Conservation (phyloP, 1,139 yeast species). For the Suhomyces terraborum region DNA sequence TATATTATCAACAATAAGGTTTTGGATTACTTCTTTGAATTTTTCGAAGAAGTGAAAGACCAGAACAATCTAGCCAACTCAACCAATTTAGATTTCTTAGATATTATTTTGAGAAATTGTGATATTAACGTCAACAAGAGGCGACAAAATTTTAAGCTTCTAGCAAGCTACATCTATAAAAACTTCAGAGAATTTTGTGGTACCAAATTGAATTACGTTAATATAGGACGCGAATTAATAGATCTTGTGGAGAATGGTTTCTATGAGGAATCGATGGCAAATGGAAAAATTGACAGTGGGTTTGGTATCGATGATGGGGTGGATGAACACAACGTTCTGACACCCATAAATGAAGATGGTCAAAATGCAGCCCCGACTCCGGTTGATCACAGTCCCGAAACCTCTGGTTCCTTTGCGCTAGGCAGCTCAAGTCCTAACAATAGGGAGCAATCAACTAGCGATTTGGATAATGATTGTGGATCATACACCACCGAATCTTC, state of each 20-base stretch:
- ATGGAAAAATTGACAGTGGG: constrained; percentile 11
- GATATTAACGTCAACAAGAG: constrained; percentile 26
- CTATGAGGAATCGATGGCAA: constrained; percentile 18
- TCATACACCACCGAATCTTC: constrained; percentile 8
- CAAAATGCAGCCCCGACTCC: constrained; percentile 6
- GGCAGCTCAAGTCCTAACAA: constrained; percentile 1
- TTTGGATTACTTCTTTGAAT: constrained; percentile 51
- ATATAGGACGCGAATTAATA: constrained; percentile 36
- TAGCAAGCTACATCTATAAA: constrained; percentile 53
- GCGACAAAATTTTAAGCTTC: constrained; percentile 42
- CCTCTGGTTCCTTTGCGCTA: constrained; percentile 1
- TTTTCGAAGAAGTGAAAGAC: constrained; percentile 52
- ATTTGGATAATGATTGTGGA: background rate
- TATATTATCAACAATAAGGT: constrained; percentile 59
- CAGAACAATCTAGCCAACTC: constrained; percentile 72
- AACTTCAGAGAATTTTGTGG: constrained; percentile 42
- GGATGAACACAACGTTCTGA: constrained; percentile 28
- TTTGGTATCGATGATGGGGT: constrained; percentile 28
- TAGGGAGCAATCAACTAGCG: background rate
- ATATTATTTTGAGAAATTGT: constrained; percentile 44
- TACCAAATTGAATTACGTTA: constrained; percentile 30
- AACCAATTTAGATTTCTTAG: constrained; percentile 71
- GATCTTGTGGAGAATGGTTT: constrained; percentile 31
- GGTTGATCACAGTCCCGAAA: constrained; percentile 9
- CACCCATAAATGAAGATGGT: constrained; percentile 28